These are phyloP conservation scores for Spathaspora boniae DNA, from an alignment of 805 yeast genomes.

Conservation along the genomic window DNA sequence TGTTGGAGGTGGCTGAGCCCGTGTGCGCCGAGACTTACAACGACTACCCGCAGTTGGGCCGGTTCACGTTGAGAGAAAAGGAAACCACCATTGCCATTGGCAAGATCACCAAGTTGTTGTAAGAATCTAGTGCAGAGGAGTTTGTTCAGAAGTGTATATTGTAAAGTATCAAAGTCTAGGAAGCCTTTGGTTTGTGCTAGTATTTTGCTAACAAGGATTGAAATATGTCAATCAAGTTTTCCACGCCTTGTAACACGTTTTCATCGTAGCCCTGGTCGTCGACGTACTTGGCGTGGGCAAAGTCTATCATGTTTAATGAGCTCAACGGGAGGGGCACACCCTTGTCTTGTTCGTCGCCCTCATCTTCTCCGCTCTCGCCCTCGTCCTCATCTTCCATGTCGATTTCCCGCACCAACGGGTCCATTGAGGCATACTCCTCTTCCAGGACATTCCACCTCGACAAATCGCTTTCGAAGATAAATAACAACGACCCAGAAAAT, in stretches of 20 bases:
- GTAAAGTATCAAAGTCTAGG: too few relatives aligned
- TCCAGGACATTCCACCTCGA: conserved; percentile 42
- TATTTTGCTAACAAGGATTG: conserved; percentile 19
- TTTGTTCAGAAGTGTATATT: too few relatives aligned
- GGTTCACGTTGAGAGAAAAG: conserved; percentile 98
- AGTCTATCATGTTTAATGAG: conserved; percentile 71
- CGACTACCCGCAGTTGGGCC: conserved; percentile 93
- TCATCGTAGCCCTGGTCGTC: conserved; percentile 70
- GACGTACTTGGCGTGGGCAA: conserved; percentile 75
- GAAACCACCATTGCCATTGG: conserved; percentile 98
- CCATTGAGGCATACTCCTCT: conserved; percentile 37
- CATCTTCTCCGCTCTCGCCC: conserved; percentile 16
- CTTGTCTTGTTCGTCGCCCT: conserved; percentile 36
- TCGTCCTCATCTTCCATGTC: conserved; percentile 19
- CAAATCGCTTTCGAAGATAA: conserved; percentile 69
- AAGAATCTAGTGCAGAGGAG: conserved; percentile 13
- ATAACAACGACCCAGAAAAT: conserved; percentile 68
- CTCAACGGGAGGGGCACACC: conserved; percentile 42
- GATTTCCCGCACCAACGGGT: conserved; percentile 23
- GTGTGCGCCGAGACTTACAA: conserved; percentile 91
- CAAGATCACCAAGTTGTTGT: conserved; percentile 85
- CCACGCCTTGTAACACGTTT: conserved; percentile 66
- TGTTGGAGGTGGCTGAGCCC: conserved; percentile 79
- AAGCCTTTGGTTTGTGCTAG: background rate
- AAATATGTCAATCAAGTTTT: conserved; percentile 49